These are phyloP conservation scores for Skeletonema potamos DNA, from an alignment of 108 stramenopile genomes.

Conservation along the genomic window DNA sequence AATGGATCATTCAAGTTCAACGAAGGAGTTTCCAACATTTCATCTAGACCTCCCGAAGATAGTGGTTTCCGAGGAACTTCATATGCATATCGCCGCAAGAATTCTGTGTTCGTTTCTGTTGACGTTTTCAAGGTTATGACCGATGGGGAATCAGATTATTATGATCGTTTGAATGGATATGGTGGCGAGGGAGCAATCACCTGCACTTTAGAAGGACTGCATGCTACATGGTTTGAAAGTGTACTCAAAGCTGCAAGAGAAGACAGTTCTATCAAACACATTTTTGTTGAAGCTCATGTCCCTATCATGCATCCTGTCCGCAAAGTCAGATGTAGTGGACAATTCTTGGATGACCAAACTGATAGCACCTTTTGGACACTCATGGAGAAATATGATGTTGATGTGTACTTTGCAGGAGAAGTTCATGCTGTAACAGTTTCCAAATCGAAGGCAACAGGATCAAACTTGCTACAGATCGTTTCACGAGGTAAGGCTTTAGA, in stretches of 20 bases:
- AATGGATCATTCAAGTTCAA: background rate
- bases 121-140: background rate
- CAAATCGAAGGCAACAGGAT: background rate
- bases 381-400: background rate
- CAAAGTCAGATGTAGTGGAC: background rate
- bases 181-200: conserved; percentile 4
- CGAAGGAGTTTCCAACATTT: background rate
- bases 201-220: background rate
- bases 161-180: background rate
- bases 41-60: background rate
- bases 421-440: conserved; percentile 2
- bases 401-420: conserved; percentile 10
- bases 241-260: conserved; percentile 6
- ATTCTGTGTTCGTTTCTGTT: background rate
- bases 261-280: background rate
- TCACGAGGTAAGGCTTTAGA: background rate
- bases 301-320: conserved; percentile 1
- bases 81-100: background rate
- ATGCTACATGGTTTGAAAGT: conserved; percentile 6
- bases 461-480: conserved; percentile 1
- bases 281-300: conserved; percentile 6
- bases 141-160: background rate
- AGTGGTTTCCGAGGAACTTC: background rate
- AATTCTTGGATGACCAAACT: conserved; percentile 1
- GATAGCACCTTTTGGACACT: conserved; percentile 1